phyloP scores from a whole-genome alignment of 1,284 basidiomycete genomes.

The Sporisorium scitamineum region DNA sequence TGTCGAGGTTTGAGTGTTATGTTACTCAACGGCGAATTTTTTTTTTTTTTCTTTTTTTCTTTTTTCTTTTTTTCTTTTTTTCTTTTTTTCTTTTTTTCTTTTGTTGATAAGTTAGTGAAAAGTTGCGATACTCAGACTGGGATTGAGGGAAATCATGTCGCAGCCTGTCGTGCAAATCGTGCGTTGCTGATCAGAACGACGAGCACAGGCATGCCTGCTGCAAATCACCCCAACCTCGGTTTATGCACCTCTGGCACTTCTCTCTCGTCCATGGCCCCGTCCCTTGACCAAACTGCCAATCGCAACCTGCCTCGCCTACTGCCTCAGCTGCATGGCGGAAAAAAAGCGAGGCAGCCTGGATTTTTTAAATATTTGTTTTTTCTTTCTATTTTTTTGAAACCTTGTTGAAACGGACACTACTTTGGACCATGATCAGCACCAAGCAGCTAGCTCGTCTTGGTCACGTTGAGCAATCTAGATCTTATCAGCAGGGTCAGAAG shows the following conservation, averaged over 20 bases:
- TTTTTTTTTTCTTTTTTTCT: constrained; percentile 5
- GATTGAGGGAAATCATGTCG: not conserved
- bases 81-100: constrained; percentile 8
- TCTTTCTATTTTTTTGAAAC: not conserved
- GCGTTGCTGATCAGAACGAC: constrained; percentile 37
- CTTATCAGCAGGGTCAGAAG: not conserved
- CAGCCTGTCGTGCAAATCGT: constrained; percentile 3
- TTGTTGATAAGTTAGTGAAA: not conserved
- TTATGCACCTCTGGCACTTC: constrained; percentile 10
- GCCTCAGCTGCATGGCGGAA: not conserved
- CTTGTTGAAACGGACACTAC: not conserved
- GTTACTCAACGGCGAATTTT: constrained; percentile 3
- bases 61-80: constrained; percentile 8
- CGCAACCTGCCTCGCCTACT: not conserved
- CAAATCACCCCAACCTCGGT: constrained; percentile 64
- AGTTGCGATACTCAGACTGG: not conserved
- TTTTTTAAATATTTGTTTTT: not conserved
- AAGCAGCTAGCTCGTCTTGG: not conserved
- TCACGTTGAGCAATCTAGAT: too few relatives aligned
- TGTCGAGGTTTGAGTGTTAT: not conserved
- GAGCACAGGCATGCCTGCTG: constrained; percentile 59
- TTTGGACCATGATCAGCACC: not conserved
- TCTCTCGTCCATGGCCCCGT: too few relatives aligned
- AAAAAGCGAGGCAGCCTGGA: not conserved
- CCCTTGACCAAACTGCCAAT: not conserved